phyloP scores from a whole-genome alignment of 495 filamentous ascomycete genomes.

The Tetracladium setigerum region DNA sequence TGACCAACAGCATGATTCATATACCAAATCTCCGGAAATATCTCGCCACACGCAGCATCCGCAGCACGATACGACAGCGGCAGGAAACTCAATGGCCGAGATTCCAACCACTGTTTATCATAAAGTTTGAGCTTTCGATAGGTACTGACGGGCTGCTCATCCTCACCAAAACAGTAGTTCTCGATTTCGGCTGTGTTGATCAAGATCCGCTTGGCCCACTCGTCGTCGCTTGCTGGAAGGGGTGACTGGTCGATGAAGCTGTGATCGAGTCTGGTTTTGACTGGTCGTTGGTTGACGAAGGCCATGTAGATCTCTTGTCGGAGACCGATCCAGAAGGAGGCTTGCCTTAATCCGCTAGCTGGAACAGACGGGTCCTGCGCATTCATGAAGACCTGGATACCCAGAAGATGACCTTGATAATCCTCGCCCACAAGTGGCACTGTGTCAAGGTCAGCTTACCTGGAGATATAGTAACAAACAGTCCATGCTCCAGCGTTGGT shows the following conservation, averaged over 20 bases:
- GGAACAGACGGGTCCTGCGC: constrained; percentile 6
- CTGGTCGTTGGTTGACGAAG: constrained; percentile 28
- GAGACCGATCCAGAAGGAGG: constrained; percentile 28
- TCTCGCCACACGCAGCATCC: too few species aligned
- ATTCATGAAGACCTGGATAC: constrained; percentile 14
- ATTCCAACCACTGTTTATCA: background rate
- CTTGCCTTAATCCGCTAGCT: constrained; percentile 22
- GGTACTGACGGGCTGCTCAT: constrained; percentile 8
- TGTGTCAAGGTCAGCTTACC: too few species aligned
- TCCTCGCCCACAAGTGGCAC: background rate
- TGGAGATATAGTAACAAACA: background rate
- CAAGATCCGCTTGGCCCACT: constrained; percentile 27
- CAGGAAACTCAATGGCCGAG: constrained; percentile 6
- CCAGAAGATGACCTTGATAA: constrained; percentile 13
- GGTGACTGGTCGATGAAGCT: constrained; percentile 23
- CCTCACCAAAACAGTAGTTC: constrained; percentile 25
- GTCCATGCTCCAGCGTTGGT: too few species aligned
- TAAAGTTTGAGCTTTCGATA: constrained; percentile 23
- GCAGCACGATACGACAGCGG: constrained; percentile 3
- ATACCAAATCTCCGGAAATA: too few species aligned
- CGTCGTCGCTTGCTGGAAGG: constrained; percentile 24
- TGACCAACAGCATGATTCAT: too few species aligned
- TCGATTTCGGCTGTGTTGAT: constrained; percentile 18
- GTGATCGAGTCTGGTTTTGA: constrained; percentile 20
- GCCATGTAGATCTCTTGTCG: constrained; percentile 32